Percentiles rank a stretch among this genome's conserved stretches.
These are phyloP conservation scores for Kwoniella heveanensis DNA, from an alignment of 768 basidiomycete genomes.

Conservation along the genomic window DNA sequence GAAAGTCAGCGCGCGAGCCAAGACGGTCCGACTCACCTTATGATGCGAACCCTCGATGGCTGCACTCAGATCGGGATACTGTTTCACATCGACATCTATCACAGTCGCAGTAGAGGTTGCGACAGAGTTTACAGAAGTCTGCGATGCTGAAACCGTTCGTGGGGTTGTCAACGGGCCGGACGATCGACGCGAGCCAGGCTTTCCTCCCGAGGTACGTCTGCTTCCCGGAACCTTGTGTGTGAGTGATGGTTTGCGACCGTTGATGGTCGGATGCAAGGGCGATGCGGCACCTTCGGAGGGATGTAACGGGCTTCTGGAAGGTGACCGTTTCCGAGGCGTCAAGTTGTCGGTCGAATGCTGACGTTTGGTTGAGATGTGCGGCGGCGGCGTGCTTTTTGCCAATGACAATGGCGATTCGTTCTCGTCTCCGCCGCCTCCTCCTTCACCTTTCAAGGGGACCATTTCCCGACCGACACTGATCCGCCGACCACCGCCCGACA, in stretches of 20 bases:
- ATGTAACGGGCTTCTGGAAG: constrained; percentile 33
- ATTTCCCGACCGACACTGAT: constrained; percentile 48
- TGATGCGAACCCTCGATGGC: constrained; percentile 24
- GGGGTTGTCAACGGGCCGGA: constrained; percentile 21
- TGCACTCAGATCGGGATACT: constrained; percentile 25
- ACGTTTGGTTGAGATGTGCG: constrained; percentile 32
- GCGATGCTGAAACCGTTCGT: constrained; percentile 18
- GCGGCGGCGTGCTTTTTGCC: constrained; percentile 17
- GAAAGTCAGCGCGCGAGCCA: neutral
- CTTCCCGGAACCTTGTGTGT: neutral
- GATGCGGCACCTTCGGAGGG: constrained; percentile 6
- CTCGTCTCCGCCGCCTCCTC: constrained; percentile 21
- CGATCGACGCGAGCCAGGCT: constrained; percentile 7
- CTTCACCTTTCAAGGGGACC: constrained; percentile 41
- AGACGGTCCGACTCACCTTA: constrained; percentile 10
- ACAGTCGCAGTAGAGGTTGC: constrained; percentile 9
- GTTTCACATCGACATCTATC: constrained; percentile 24
- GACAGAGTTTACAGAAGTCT: constrained; percentile 11
- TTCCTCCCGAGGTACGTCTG: constrained; percentile 12
- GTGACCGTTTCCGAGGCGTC: constrained; percentile 49
- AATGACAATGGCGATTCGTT: constrained; percentile 9
- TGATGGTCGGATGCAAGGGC: constrained; percentile 14
- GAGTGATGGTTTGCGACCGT: neutral
- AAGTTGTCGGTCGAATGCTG: constrained; percentile 52
- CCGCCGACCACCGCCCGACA: constrained; percentile 44